phyloP scores from a whole-genome alignment of 352 stramenopile genomes.

The Plasmopara viticola region DNA sequence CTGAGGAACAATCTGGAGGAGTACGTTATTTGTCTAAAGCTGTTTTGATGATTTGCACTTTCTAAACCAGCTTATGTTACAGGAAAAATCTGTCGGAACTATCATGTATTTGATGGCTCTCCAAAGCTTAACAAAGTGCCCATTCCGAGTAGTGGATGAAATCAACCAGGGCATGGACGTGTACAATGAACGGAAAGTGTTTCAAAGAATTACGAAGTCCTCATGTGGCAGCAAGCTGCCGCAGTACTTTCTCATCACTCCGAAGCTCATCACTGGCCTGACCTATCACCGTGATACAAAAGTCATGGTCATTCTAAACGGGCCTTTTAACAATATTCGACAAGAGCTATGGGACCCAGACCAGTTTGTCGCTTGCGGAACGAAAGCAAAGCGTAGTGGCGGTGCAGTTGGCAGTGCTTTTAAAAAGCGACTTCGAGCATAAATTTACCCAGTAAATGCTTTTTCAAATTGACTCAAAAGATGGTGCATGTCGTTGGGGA shows the following conservation, averaged over 20 bases:
- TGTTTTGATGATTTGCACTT: background rate
- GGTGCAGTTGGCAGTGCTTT: conserved; percentile 4
- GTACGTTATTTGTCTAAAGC: conserved; percentile 31
- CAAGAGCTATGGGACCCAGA: conserved; percentile 69
- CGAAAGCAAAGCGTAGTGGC: conserved; percentile 28
- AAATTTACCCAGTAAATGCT: background rate
- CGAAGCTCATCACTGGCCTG: conserved; percentile 83
- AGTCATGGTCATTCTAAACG: conserved; percentile 85
- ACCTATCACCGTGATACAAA: conserved; percentile 83
- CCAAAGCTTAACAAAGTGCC: conserved; percentile 80
- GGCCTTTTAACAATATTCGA: conserved; percentile 72
- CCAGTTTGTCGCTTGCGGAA: conserved; percentile 40
- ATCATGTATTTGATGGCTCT: conserved; percentile 90
- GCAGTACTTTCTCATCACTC: conserved; percentile 87
- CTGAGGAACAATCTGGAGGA: conserved; percentile 80
- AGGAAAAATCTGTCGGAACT: conserved; percentile 88
- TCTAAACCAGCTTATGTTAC: conserved; percentile 2
- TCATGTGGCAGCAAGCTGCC: conserved; percentile 81
- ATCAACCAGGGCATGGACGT: conserved; percentile 90
- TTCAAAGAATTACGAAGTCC: conserved; percentile 83
- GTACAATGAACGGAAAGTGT: conserved; percentile 87
- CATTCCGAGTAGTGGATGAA: conserved; percentile 85
- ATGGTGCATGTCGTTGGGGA: too few species aligned
- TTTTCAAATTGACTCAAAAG: too few species aligned
- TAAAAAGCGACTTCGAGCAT: conserved; percentile 33